Conservation (phyloP, 2,329 filamentous ascomycete genomes). For the Colletotrichum spinosum region DNA sequence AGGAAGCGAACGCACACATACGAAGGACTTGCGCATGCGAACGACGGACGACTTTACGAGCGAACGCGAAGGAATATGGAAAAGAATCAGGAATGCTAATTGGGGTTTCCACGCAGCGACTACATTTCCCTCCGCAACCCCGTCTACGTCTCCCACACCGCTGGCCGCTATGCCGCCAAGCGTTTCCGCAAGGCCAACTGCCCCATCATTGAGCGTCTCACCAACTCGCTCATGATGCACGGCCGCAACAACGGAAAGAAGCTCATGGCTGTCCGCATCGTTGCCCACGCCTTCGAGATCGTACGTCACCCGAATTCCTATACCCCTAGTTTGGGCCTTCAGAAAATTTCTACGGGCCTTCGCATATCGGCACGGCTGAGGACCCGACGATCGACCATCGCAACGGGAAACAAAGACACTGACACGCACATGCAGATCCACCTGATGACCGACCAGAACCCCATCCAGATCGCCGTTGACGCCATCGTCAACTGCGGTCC, state of each 20-base stretch:
- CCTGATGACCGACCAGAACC: conserved; percentile 99
- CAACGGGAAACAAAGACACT: conserved; percentile 38
- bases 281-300: conserved; percentile 99
- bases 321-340: no score
- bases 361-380: no score
- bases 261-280: conserved; percentile 99
- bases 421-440: conserved; percentile 77
- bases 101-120: conserved; percentile 72
- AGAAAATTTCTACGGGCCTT: no score
- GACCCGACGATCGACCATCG: neutral
- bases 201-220: conserved; percentile 99
- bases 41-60: neutral
- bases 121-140: conserved; percentile 99
- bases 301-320: conserved; percentile 68
- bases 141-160: conserved; percentile 99
- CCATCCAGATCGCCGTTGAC: conserved; percentile 99
- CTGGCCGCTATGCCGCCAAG: conserved; percentile 98
- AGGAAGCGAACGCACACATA: neutral
- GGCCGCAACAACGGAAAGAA: conserved; percentile 99
- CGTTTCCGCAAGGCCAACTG: conserved; percentile 99
- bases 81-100: conserved; percentile 46
- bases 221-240: conserved; percentile 99
- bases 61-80: neutral
- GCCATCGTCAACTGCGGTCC: conserved; percentile 99
- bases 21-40: neutral